A percentile compares a stretch with the other conserved stretches of the same genome.
These are phyloP conservation scores for Lactifluus volemus DNA, from an alignment of 768 basidiomycete genomes.

Conservation along the genomic window DNA sequence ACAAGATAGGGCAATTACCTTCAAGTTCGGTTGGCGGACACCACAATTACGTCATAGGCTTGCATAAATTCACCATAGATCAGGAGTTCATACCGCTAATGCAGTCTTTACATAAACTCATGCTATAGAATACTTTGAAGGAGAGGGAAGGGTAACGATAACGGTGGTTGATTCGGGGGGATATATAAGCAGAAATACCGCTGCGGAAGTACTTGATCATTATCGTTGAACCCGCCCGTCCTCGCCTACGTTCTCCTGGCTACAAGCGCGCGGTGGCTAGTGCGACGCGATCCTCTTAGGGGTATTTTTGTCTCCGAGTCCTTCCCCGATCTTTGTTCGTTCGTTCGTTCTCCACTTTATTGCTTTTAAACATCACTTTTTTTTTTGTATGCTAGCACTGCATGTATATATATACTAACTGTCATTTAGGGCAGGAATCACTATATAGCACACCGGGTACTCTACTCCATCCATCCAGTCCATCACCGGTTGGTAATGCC, in stretches of 20 bases:
- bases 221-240: too few relatives aligned
- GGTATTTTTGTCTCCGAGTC: neutral
- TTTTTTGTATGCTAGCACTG: neutral
- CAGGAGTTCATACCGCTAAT: constrained; percentile 35
- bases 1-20: constrained; percentile 21
- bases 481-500: neutral
- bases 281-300: neutral
- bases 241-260: too few relatives aligned
- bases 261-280: neutral
- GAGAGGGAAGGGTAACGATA: neutral
- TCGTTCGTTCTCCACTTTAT: neutral
- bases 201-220: too few relatives aligned
- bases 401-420: constrained; percentile 8
- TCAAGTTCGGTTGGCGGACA: constrained; percentile 29
- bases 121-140: constrained; percentile 16
- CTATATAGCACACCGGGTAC: constrained; percentile 5
- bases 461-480: neutral
- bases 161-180: neutral
- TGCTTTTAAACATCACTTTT: neutral
- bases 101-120: constrained; percentile 52
- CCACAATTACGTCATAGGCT: neutral
- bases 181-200: neutral
- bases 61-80: too few relatives aligned
- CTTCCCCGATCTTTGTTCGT: neutral
- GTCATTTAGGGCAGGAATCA: neutral